These are phyloP conservation scores for Conoideocrella luteorostrata DNA, from an alignment of 2,329 filamentous ascomycete genomes.

Conservation along the genomic window DNA sequence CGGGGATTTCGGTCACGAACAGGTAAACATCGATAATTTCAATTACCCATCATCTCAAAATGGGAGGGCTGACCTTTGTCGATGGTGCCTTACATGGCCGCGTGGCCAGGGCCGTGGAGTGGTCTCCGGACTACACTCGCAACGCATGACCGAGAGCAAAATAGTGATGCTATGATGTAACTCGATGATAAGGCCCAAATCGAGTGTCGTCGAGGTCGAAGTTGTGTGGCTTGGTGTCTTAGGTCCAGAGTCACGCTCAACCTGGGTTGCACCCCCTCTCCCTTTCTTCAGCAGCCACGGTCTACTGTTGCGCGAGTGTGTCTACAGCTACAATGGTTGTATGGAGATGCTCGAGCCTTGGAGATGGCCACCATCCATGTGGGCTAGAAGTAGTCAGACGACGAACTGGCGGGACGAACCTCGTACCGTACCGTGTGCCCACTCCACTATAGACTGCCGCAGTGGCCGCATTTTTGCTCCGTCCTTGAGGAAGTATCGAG, in stretches of 20 bases:
- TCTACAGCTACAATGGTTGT: neutral
- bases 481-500: constrained; percentile 1
- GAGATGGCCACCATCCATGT: constrained; percentile 1
- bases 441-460: neutral
- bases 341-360: constrained; percentile 1
- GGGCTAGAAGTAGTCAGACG: constrained; percentile 9
- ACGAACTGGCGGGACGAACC: constrained; percentile 11
- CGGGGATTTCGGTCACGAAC: constrained; percentile 4
- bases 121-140: constrained; percentile 10
- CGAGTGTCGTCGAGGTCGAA: constrained; percentile 18
- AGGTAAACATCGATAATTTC: neutral
- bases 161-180: constrained; percentile 21
- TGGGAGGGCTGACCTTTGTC: constrained; percentile 12
- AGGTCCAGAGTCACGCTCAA: constrained; percentile 30
- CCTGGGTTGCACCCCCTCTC: constrained; percentile 18
- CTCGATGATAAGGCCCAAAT: constrained; percentile 18
- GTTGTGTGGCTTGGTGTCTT: constrained; percentile 30
- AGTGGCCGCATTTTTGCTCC: constrained; percentile 4
- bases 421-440: constrained; percentile 9
- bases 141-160: constrained; percentile 20
- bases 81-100: constrained; percentile 23
- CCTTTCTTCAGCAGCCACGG: neutral
- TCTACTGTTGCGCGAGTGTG: neutral
- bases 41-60: too few relatives aligned
- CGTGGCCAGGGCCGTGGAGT: constrained; percentile 17